Evolutionary conservation across 2,329 filamentous ascomycete genomes (phyloP).

Genomic region (Stromatinia cepivora): DNA sequence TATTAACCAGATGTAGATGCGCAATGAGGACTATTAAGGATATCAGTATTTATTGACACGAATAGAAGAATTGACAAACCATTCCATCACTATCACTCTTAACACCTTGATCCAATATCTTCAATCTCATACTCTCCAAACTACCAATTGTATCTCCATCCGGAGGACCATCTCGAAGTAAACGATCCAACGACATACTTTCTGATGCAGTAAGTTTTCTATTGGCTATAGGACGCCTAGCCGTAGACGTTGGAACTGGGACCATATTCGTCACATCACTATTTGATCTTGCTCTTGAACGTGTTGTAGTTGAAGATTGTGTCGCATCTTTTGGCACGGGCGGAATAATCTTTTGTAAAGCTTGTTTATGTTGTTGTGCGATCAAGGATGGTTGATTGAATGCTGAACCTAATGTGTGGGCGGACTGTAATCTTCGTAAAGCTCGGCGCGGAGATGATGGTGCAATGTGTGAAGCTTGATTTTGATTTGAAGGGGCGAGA

Average conservation of each 20-base stretch:
- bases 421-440: constrained; percentile 73
- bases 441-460: constrained; percentile 65
- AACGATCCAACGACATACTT: constrained; percentile 65
- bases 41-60: constrained; percentile 27
- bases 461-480: constrained; percentile 45
- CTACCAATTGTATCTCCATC: constrained; percentile 67
- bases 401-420: constrained; percentile 65
- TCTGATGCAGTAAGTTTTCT: constrained; percentile 54
- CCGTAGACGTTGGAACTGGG: constrained; percentile 44
- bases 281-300: constrained; percentile 65
- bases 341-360: constrained; percentile 40
- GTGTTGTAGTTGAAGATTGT: constrained; percentile 34
- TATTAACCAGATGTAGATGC: constrained; percentile 96
- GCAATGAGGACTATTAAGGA: constrained; percentile 70
- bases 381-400: constrained; percentile 54
- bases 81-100: constrained; percentile 79
- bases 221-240: constrained; percentile 47
- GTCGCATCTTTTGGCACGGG: constrained; percentile 21
- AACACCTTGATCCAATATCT: constrained; percentile 73
- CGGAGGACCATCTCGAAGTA: constrained; percentile 78
- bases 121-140: constrained; percentile 69
- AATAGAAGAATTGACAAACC: constrained; percentile 50
- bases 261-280: constrained; percentile 62
- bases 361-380: constrained; percentile 60
- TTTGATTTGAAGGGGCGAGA: constrained; percentile 29